Percentiles rank a stretch among this genome's conserved stretches.
Conservation (phyloP, 352 stramenopile genomes). For the Albugo laibachii region DNA sequence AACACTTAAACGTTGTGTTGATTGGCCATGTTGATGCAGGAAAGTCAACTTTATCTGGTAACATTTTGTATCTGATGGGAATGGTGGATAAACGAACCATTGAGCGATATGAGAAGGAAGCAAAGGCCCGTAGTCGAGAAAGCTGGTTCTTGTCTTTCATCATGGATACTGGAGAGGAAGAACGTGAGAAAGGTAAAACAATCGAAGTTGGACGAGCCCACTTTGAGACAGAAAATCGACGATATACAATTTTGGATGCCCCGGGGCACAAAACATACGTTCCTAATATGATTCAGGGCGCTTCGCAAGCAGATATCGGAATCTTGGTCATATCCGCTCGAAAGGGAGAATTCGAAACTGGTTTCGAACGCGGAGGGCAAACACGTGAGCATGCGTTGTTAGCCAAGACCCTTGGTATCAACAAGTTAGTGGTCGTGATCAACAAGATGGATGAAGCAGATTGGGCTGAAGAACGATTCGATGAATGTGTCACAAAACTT, state of each 20-base stretch:
- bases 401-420: slow-evolving; percentile 96
- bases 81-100: slow-evolving; percentile 99
- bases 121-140: slow-evolving; percentile 81
- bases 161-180: slow-evolving; percentile 99
- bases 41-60: slow-evolving; percentile 95
- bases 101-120: slow-evolving; percentile 96
- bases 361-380: slow-evolving; percentile 96
- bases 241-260: slow-evolving; percentile 97
- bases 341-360: slow-evolving; percentile 97
- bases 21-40: slow-evolving; percentile 98
- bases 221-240: slow-evolving; percentile 90
- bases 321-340: slow-evolving; percentile 92
- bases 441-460: slow-evolving; percentile 99
- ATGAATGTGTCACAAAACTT: slow-evolving; percentile 89
- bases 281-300: slow-evolving; percentile 96
- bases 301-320: slow-evolving; percentile 93
- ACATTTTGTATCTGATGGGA: slow-evolving; percentile 97
- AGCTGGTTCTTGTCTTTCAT: slow-evolving; percentile 96
- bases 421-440: slow-evolving; percentile 96
- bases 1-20: slow-evolving; percentile 98
- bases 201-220: slow-evolving; percentile 87
- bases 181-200: slow-evolving; percentile 86
- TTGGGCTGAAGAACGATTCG: slow-evolving; percentile 83
- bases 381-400: slow-evolving; percentile 97
- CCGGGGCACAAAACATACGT: slow-evolving; percentile 99